Conservation (phyloP, 1,284 basidiomycete genomes). For the Ustilago cynodontis region DNA sequence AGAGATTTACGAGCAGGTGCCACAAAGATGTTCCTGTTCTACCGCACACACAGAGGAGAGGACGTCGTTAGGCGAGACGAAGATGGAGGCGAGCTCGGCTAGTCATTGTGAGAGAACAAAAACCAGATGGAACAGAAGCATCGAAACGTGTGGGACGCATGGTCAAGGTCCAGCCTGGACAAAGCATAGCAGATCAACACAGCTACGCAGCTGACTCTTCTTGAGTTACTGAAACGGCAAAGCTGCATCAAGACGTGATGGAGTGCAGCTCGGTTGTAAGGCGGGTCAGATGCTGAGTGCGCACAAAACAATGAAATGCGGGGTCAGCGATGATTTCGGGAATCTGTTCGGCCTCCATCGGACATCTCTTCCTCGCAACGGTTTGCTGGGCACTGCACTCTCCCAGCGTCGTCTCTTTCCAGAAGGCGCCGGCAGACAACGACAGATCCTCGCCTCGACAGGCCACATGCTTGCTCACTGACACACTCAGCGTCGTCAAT, state of each 20-base stretch:
- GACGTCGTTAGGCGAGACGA: constrained; percentile 18
- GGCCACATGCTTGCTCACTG: no score
- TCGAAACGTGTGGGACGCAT: constrained; percentile 10
- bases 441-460: no score
- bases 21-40: neutral
- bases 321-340: neutral
- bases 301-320: constrained; percentile 2
- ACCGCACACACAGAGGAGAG: neutral
- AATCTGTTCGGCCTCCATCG: neutral
- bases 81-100: constrained; percentile 31
- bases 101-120: constrained; percentile 3
- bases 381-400: neutral
- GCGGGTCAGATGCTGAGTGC: constrained; percentile 10
- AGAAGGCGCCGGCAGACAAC: neutral
- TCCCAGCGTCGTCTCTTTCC: neutral
- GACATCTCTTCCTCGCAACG: neutral
- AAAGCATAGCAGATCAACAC: neutral
- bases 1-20: neutral
- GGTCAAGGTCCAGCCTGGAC: neutral
- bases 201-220: neutral
- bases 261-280: constrained; percentile 21
- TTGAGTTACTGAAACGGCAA: neutral
- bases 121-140: constrained; percentile 6
- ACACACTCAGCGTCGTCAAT: no score
- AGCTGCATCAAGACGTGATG: constrained; percentile 6